Evolutionary conservation across 371 early-diverging fungal genomes (phyloP), one percentile per base, ranked within the genome.

Genomic region (Neoconidiobolus thromboides): DNA sequence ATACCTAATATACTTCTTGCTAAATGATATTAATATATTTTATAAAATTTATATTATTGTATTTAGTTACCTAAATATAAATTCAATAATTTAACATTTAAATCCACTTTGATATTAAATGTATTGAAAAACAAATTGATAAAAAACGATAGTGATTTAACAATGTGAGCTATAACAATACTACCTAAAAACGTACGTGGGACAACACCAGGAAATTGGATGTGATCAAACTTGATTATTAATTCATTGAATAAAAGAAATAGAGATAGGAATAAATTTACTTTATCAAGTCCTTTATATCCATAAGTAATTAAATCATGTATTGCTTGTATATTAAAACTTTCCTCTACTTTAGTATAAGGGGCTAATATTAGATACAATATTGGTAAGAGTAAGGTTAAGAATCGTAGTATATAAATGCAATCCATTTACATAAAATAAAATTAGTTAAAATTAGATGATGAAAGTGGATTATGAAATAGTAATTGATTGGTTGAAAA

Each of bases 281-380:
- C 72, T 64, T 67, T 56, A 7, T 63, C 52, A 12, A 77, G 60
- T 36, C 67, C 44, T 75, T 69, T 64, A 38, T 69, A 51, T 15
- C 69, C 70, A 62, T 73, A 70, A 48, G 76, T 73, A 54, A 92
- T 60, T 39, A 95, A 72, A 69, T 96, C 95, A 66, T 93, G 89
- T 1, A 77, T 77, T 1, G 95, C 94, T 68, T 96, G 96, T 48
- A 89, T 57, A 65, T 87, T 88, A 72, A 96, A 96, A 63, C 88
- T 87, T 66, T 96, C 96, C 69, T 96, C 95, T 41, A 96, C 95
- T 71, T 96, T 93, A 51, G 90, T 89, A 68, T 71, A 94, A 0
- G 94, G 95, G 42, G 80, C 77, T 12, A 68, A 59, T 40, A 72
- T 49, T 40, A 71, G 69, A 60, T 79, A 72, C 40, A 66, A 4